Evolutionary conservation across 805 yeast species (phyloP), one percentile per base, ranked within the genome.

Genomic region (Yamadazyma endophytica): DNA sequence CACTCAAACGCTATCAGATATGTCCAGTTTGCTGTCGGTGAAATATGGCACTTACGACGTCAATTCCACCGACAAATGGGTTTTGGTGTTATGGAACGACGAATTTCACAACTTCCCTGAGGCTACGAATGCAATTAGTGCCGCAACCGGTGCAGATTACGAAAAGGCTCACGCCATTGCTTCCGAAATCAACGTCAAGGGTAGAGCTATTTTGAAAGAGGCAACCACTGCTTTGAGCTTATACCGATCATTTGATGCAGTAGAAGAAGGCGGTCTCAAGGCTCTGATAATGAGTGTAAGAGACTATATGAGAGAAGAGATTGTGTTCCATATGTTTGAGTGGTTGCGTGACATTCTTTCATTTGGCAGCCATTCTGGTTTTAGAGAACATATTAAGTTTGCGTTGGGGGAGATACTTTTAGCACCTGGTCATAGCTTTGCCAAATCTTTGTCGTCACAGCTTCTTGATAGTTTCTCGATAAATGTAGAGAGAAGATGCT

Each of bases 41-140:
- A 43, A 40, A 16, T 69, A 69, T 35, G 52, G 48, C 0, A 52
- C 41, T 0, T 38, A 30, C 7, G 75, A 68, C 41, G 14, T 13
- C 6, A 66, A 69, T 42, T 37, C 64, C 2, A 29, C 34, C 9
- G 35, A 61, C 9, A 28, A 31, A 24, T 78, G 71, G 59, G 56
- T 63, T 24, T 60, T 82, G 19, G 49, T 79, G 14, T 61, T 82
- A n/a, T 84, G 89, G 82, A 84, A 84, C 51, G 94, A 84, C 48
- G 92, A 84, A 46, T 68, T 64, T 42, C 92, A 84, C 46, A 73
- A 75, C 44, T 73, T 69, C 42, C 61, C 67, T 2, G 73, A 75
- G 35, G 84, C 84, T 2, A 62, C 60, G 12, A 51, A 55, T 9
- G 75, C 77, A 3, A 64, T 79, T 21, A 42, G 43, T 4, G 50